Percentiles rank a stretch among this genome's conserved stretches.
Conservation (phyloP, 1,284 basidiomycete genomes). For the Irpex sp. region DNA sequence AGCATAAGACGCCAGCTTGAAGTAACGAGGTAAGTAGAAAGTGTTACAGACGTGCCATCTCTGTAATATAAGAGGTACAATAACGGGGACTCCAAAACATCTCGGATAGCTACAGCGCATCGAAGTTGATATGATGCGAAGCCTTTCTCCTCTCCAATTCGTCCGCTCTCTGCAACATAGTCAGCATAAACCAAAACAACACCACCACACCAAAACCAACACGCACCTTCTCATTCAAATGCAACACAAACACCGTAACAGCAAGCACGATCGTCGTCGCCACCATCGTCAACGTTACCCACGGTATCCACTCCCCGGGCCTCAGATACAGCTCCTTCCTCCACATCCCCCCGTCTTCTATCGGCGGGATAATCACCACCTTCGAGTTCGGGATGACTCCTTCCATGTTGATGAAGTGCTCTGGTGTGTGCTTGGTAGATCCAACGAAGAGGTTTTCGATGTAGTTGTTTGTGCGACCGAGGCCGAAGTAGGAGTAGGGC, state of each 20-base stretch:
- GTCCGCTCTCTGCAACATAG: conserved; percentile 71
- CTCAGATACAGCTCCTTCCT: conserved; percentile 87
- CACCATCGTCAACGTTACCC: conserved; percentile 87
- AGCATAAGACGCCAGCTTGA: no score
- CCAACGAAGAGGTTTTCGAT: conserved; percentile 96
- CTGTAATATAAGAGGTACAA: no score
- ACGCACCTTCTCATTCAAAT: conserved; percentile 87
- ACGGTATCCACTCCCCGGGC: conserved; percentile 97
- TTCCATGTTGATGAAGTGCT: conserved; percentile 88
- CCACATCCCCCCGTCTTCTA: conserved; percentile 60
- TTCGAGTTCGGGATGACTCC: conserved; percentile 98
- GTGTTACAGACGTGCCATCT: no score
- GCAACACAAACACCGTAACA: conserved; percentile 81
- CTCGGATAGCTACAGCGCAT: conserved; percentile 62
- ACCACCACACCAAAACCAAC: background rate
- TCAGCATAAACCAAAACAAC: background rate
- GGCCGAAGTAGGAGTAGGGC: conserved; percentile 94
- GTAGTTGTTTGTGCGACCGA: conserved; percentile 99
- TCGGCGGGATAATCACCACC: conserved; percentile 88
- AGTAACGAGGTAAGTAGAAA: no score
- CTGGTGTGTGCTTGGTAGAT: conserved; percentile 66
- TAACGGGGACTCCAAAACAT: background rate
- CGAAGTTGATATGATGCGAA: conserved; percentile 96
- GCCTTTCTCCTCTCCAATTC: conserved; percentile 84
- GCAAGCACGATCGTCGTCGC: conserved; percentile 74